Evolutionary conservation across 495 filamentous ascomycete species (phyloP).

Genomic region (Aspergillus incahuasiensis): DNA sequence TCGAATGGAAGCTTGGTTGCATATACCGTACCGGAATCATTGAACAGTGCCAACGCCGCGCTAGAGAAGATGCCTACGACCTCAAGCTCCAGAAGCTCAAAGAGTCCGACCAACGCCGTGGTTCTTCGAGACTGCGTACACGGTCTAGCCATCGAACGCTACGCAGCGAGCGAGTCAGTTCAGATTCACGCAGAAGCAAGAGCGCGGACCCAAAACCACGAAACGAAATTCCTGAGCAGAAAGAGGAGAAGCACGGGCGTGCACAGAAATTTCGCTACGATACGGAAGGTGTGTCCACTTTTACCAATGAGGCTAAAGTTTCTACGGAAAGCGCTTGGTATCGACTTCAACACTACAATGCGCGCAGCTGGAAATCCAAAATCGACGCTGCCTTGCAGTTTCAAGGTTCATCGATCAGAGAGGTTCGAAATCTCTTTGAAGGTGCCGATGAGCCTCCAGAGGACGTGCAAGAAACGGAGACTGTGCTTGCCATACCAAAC

Average conservation of each 20-base stretch:
- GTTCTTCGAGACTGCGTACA: conserved; percentile 48
- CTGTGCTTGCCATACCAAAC: conserved; percentile 79
- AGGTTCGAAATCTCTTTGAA: conserved; percentile 76
- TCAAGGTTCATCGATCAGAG: conserved; percentile 68
- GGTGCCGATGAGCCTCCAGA: conserved; percentile 76
- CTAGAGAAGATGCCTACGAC: conserved; percentile 82
- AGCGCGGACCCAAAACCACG: conserved; percentile 45
- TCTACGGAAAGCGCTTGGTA: conserved; percentile 69
- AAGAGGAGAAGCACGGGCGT: conserved; percentile 24
- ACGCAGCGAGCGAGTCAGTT: conserved; percentile 41
- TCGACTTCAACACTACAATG: conserved; percentile 72
- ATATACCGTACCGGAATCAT: conserved; percentile 86
- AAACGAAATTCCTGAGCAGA: conserved; percentile 22
- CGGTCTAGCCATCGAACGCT: conserved; percentile 45
- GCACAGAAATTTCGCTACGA: conserved; percentile 67
- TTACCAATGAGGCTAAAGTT: conserved; percentile 65
- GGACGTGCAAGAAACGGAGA: conserved; percentile 76
- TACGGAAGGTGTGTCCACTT: conserved; percentile 62
- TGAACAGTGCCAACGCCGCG: conserved; percentile 84
- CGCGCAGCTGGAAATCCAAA: conserved; percentile 86
- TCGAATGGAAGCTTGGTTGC: conserved; percentile 91
- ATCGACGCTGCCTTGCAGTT: conserved; percentile 72
- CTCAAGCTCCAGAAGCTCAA: conserved; percentile 83
- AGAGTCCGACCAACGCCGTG: conserved; percentile 52
- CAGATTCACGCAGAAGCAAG: conserved; percentile 48